Evolutionary conservation across 1,284 basidiomycete species (phyloP), one percentile per base, ranked within the genome.

Genomic region (Rhodotorula sp.): DNA sequence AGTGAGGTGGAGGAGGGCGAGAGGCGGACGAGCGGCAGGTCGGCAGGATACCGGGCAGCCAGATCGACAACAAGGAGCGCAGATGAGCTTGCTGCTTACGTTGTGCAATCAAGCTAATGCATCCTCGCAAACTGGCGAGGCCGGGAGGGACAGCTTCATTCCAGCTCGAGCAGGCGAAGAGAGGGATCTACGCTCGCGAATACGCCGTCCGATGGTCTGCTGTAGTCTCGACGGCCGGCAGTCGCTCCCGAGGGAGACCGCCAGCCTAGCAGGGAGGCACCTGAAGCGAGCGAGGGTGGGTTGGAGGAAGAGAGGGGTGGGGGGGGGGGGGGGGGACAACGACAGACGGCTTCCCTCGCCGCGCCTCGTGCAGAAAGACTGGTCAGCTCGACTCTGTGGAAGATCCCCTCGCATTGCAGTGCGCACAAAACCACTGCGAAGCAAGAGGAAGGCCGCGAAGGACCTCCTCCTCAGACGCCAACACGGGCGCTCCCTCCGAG

Each of bases 211-310:
- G n/a, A 19, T 44, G 29, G 50, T 29, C 50, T 51, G 50, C 50
- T 51, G 50, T 51, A 51, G 50, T 51, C 50, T 51, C 50, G 50
- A 51, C 50, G 50, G 50, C 50, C 50, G 50, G n/a, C 50, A 51
- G 50, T 51, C 50, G 29, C 27, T 51, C 50, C 50, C 50, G 50
- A 51, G n/a, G 50, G 50, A 51, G 50, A 51, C 50, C 50, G 50
- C 50, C 50, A 51, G 50, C 50, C 50, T 29, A 51, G 50, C 50
- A 51, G 50, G 50, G 50, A 51, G 50, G 50, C 50, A 51, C 50
- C 50, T 51, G 50, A 51, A 51, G 50, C n/a, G n/a, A n/a, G 50
- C 50, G 50, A 29, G 50, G 27, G 50, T 12, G 50, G 13, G 13
- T 8, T n/a, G n/a, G n/a, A n/a, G n/a, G 5, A 10, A 19, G 13